phyloP scores from a whole-genome alignment of 768 basidiomycete genomes.

The Rhodocollybia butyracea region DNA sequence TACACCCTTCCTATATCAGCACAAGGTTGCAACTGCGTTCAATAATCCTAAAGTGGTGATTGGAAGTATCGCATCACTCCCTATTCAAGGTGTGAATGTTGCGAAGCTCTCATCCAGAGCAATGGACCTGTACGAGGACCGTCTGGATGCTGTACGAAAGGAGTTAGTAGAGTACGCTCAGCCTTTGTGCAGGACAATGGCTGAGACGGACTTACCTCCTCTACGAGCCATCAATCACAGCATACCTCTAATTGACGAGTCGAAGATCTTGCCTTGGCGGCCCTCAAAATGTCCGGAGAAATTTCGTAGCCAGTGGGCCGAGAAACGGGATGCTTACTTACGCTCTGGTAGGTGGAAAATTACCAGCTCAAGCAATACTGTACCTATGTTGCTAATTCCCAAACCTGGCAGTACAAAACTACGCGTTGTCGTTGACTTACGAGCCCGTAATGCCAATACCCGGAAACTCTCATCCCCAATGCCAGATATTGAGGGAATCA shows the following conservation, averaged over 20 bases:
- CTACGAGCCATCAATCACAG: conserved; percentile 27
- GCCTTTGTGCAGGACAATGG: conserved; percentile 22
- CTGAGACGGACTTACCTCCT: conserved; percentile 32
- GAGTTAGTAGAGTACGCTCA: conserved; percentile 20
- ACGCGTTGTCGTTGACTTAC: conserved; percentile 19
- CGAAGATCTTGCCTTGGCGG: conserved; percentile 23
- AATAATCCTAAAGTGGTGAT: conserved; percentile 23
- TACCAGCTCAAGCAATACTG: conserved; percentile 20
- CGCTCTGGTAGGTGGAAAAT: conserved; percentile 27
- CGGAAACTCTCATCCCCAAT: conserved; percentile 21
- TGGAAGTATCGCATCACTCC: conserved; percentile 16
- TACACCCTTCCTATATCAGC: conserved; percentile 34
- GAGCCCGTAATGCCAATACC: conserved; percentile 27
- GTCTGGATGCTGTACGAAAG: conserved; percentile 11
- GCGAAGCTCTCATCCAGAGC: conserved; percentile 9
- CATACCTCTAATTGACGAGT: conserved; percentile 28
- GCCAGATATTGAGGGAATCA: no score
- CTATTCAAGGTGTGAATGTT: conserved; percentile 15
- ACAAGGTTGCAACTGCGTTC: conserved; percentile 22
- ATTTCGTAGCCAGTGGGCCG: conserved; percentile 18
- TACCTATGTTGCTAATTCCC: conserved; percentile 29
- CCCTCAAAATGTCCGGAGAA: conserved; percentile 30
- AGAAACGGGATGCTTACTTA: conserved; percentile 27
- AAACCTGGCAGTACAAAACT: conserved; percentile 19
- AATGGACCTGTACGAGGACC: conserved; percentile 8